phyloP scores from a whole-genome alignment of 768 basidiomycete species.

The Fomitopsis serialis region DNA sequence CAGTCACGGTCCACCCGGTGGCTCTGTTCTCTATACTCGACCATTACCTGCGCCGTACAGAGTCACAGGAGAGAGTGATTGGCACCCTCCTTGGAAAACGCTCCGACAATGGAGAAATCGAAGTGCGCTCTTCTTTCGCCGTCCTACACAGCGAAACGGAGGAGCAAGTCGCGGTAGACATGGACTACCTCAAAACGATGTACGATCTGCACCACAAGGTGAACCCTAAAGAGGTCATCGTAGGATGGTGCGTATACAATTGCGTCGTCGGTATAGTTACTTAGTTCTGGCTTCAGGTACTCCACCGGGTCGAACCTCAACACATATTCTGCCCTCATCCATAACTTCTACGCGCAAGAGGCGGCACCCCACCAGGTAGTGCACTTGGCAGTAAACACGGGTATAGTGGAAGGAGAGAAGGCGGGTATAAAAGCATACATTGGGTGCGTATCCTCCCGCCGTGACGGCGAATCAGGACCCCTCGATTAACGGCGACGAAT shows the following conservation, averaged over 20 bases:
- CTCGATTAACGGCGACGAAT: not conserved
- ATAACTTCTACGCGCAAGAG: conserved; percentile 96
- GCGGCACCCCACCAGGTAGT: conserved; percentile 84
- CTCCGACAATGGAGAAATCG: conserved; percentile 47
- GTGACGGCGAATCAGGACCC: not conserved
- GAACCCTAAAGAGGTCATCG: conserved; percentile 82
- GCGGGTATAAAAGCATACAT: conserved; percentile 85
- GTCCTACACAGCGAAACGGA: conserved; percentile 89
- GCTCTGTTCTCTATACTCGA: conserved; percentile 94
- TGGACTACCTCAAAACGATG: conserved; percentile 93
- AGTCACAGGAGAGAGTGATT: conserved; percentile 83
- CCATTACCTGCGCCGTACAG: conserved; percentile 87
- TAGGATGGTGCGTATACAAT: conserved; percentile 74
- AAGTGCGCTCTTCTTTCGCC: conserved; percentile 82
- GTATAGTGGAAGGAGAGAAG: conserved; percentile 51
- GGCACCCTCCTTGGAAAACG: conserved; percentile 90
- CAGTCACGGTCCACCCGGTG: conserved; percentile 83
- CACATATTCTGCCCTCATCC: conserved; percentile 93
- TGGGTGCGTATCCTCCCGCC: conserved; percentile 44
- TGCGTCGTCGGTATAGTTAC: not conserved
- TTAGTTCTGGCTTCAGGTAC: conserved; percentile 53
- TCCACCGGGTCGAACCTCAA: conserved; percentile 88
- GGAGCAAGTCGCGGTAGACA: conserved; percentile 93
- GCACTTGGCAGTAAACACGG: conserved; percentile 88
- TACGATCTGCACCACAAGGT: conserved; percentile 85